A percentile compares a stretch with the other conserved stretches of the same genome.
Evolutionary conservation across 768 basidiomycete genomes (phyloP).

Genomic region (Phlebiopsis flavidoalba): DNA sequence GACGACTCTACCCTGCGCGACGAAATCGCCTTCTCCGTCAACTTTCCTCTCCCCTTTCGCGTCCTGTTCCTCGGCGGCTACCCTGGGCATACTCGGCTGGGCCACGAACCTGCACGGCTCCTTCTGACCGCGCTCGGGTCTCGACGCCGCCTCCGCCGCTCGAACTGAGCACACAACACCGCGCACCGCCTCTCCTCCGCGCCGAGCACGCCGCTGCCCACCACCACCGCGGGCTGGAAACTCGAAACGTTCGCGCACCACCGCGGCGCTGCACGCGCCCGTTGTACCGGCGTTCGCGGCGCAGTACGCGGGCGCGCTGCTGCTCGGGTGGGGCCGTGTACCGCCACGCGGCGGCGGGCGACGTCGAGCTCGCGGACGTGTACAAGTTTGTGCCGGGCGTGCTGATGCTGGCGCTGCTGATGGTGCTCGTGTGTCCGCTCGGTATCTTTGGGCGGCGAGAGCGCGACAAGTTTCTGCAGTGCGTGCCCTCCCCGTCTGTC

Average conservation of each 20-base stretch:
- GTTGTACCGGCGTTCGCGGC: conserved; percentile 67
- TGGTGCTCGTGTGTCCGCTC: conserved; percentile 61
- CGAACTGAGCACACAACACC: conserved; percentile 39
- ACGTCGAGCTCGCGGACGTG: conserved; percentile 57
- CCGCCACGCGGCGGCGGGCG: conserved; percentile 51
- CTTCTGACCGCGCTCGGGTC: conserved; percentile 60
- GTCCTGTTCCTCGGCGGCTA: conserved; percentile 74
- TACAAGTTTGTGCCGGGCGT: conserved; percentile 76
- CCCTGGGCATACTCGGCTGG: conserved; percentile 86
- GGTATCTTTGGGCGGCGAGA: conserved; percentile 64
- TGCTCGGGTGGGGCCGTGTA: conserved; percentile 70
- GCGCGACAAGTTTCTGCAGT: conserved; percentile 77
- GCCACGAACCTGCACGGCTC: conserved; percentile 91
- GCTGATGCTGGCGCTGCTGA: conserved; percentile 51
- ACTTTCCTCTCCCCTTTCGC: conserved; percentile 89
- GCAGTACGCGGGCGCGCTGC: conserved; percentile 54
- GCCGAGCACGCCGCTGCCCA: conserved; percentile 22
- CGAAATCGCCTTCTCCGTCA: conserved; percentile 45
- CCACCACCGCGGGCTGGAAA: conserved; percentile 26
- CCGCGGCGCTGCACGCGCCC: conserved; percentile 45
- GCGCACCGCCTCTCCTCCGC: conserved; percentile 5
- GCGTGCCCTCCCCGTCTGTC: conserved; percentile 27
- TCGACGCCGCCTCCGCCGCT: conserved; percentile 73
- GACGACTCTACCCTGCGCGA: conserved; percentile 19
- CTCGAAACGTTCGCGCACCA: conserved; percentile 34